Evolutionary conservation across 768 basidiomycete species (phyloP).

Genomic region (Flagelloscypha sp.): DNA sequence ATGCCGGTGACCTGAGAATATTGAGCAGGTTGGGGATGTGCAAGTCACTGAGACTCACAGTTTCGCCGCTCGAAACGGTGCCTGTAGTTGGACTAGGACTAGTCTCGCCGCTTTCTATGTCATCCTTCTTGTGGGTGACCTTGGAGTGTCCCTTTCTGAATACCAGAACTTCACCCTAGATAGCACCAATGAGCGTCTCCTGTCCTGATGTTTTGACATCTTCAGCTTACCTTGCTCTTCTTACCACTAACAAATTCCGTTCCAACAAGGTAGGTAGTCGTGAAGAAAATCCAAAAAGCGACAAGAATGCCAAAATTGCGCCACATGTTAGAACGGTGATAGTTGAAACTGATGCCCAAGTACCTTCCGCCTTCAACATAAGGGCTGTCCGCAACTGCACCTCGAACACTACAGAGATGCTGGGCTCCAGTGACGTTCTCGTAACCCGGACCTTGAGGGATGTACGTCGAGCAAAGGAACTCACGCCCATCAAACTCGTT

Average conservation of each 20-base stretch:
- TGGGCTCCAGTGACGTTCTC: slow-evolving; percentile 23
- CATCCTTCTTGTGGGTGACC: slow-evolving; percentile 4
- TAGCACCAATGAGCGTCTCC: no score
- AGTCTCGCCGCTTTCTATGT: no score
- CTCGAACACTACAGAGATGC: slow-evolving; percentile 35
- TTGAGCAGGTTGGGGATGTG: slow-evolving; percentile 30
- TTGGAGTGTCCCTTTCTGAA: slow-evolving; percentile 16
- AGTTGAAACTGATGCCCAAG: slow-evolving; percentile 22
- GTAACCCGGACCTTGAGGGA: slow-evolving; percentile 26
- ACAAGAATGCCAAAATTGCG: slow-evolving; percentile 36
- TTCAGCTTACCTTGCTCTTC: no score
- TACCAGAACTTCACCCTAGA: slow-evolving; percentile 22
- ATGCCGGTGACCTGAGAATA: slow-evolving; percentile 1
- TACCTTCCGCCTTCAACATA: slow-evolving; percentile 36
- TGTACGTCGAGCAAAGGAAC: slow-evolving; percentile 25
- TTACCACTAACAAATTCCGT: slow-evolving; percentile 24
- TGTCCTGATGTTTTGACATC: no score
- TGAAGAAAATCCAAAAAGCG: slow-evolving; percentile 32
- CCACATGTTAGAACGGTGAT: slow-evolving; percentile 22
- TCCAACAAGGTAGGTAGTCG: slow-evolving; percentile 25
- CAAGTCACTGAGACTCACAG: no score
- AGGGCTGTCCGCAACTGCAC: slow-evolving; percentile 30
- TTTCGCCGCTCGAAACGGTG: no score
- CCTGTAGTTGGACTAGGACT: no score
- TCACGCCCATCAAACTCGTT: slow-evolving; percentile 40